Evolutionary conservation across 2,329 filamentous ascomycete genomes (phyloP).

Genomic region (Zymoseptoria tritici): DNA sequence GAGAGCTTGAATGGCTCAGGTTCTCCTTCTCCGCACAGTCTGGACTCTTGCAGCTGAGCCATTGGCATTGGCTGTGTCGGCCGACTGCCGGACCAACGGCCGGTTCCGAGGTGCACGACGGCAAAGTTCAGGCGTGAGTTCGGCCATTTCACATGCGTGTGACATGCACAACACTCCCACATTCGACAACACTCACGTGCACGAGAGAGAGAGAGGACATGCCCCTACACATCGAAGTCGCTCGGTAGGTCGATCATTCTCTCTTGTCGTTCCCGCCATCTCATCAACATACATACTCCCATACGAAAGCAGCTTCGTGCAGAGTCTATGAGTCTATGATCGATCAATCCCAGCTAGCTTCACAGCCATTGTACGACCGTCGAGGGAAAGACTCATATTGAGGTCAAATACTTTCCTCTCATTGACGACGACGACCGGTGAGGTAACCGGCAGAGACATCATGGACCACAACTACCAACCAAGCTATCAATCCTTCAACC

Average conservation of each 20-base stretch:
- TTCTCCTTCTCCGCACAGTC: too few relatives aligned
- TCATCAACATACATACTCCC: not conserved
- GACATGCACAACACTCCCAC: not conserved
- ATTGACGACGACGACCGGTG: not conserved
- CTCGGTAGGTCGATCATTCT: not conserved
- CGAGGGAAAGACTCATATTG: not conserved
- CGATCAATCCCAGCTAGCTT: not conserved
- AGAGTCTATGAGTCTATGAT: not conserved
- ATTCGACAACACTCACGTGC: not conserved
- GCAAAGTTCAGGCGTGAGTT: too few relatives aligned
- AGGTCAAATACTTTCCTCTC: too few relatives aligned
- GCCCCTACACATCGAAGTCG: not conserved
- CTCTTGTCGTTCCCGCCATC: not conserved
- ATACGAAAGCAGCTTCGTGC: not conserved
- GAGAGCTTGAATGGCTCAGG: too few relatives aligned
- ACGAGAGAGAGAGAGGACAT: too few relatives aligned
- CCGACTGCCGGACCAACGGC: too few relatives aligned
- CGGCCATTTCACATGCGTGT: too few relatives aligned
- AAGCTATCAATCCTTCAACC: not conserved
- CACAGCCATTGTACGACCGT: not conserved
- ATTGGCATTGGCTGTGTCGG: too few relatives aligned
- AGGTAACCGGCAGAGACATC: too few relatives aligned
- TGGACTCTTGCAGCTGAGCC: too few relatives aligned
- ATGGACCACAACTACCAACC: not conserved
- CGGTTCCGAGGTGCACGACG: too few relatives aligned